Base-by-base conservation (phyloP, 768 basidiomycete genomes). In the Boletus reticulatus region DNA sequence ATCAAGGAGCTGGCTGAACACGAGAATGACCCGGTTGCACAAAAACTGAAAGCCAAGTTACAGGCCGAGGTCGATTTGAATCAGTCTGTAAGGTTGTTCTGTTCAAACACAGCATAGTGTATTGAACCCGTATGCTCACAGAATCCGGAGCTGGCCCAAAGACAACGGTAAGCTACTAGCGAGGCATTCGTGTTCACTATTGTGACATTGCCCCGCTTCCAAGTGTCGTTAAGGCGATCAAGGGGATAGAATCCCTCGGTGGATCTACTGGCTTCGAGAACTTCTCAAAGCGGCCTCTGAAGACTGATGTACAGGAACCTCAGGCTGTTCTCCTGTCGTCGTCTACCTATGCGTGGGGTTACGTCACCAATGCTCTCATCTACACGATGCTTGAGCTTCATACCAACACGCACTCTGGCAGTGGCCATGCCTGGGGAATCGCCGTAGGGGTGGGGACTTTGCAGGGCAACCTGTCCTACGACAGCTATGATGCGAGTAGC, bases 201-300 rank as follows among this genome's bases (percentile, higher is more conserved):
- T 31, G 11, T 24, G n/a, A 54, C 19, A 11, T 5, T 11, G n/a
- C 14, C 4, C 29, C 12, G 13, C n/a, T 37, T 36, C 14, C 29
- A 54, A 54, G 53, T 17, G 9, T 54, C 32, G 8, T 7, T 5
- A 1, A 34, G 10, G 16, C 19, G 22, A 54, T 54, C 39, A 34
- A 42, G 31, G 53, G 39, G 6, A 36, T 54, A 42, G 53, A 54
- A 22, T 54, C 51, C 8, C 51, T 55, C 10, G 53, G 52, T 20
- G 41, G 42, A 37, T 29, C 53, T 34, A 19, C 19, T 14, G 53
- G 53, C 13, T 54, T 55, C 19, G 51, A 54, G 6, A n/a, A n/a
- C 11, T 54, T 34, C n/a, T 19, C 32, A 3, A 8, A 12, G 51
- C 29, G 29, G 29, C 8, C 29, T 8, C 29, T 29, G 7, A 9